These are phyloP conservation scores for Phytopythium cucurbitacearum DNA, from an alignment of 352 stramenopile genomes.

Conservation along the genomic window DNA sequence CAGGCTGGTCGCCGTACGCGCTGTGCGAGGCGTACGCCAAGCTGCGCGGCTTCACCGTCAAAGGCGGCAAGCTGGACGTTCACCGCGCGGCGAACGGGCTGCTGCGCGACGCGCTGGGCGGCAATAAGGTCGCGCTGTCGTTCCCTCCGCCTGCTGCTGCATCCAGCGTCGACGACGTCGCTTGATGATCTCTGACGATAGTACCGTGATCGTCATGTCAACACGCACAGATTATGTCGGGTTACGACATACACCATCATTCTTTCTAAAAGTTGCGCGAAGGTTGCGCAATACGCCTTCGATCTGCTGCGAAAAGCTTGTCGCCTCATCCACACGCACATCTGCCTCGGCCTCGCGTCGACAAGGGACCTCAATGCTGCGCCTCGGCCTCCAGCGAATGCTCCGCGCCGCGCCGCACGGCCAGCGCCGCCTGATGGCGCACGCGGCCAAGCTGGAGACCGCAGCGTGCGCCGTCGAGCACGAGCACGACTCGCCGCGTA, in stretches of 20 bases:
- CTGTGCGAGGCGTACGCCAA: constrained; percentile 73
- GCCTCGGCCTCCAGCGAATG: constrained; percentile 18
- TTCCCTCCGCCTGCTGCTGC: constrained; percentile 46
- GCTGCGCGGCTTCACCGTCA: constrained; percentile 68
- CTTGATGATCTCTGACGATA: not conserved
- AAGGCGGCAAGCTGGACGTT: constrained; percentile 73
- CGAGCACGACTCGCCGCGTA: constrained; percentile 1
- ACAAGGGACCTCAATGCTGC: constrained; percentile 15
- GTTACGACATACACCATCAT: too few relatives aligned
- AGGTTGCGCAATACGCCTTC: constrained; percentile 3
- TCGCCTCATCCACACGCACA: constrained; percentile 2
- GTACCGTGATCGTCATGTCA: not conserved
- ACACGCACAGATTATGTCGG: too few relatives aligned
- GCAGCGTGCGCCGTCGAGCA: constrained; percentile 1
- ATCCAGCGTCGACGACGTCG: not conserved
- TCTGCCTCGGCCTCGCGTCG: not conserved
- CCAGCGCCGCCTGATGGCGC: not conserved
- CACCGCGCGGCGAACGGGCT: constrained; percentile 67
- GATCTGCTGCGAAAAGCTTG: not conserved
- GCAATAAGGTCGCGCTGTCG: constrained; percentile 79
- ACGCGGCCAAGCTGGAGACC: constrained; percentile 1
- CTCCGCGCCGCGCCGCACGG: too few relatives aligned
- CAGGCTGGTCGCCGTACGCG: constrained; percentile 73
- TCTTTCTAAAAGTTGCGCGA: constrained; percentile 5
- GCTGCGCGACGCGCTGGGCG: constrained; percentile 71